These are phyloP conservation scores for Candida corydali DNA, from an alignment of 805 yeast species.

Conservation along the genomic window DNA sequence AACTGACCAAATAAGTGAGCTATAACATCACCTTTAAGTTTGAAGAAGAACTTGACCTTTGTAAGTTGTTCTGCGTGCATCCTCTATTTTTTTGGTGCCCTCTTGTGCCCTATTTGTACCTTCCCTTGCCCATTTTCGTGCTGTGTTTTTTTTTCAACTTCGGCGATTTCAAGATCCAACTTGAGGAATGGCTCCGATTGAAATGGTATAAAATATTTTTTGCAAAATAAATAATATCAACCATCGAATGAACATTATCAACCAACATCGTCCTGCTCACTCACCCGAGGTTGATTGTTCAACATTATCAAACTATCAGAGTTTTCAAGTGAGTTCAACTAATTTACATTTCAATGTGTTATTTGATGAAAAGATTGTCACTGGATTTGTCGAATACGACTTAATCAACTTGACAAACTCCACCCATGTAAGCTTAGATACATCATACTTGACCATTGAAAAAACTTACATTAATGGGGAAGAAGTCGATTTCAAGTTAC, in stretches of 20 bases:
- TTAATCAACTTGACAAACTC: constrained; percentile 30
- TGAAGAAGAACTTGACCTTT: too few relatives aligned
- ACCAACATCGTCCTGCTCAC: constrained; percentile 20
- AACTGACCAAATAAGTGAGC: too few relatives aligned
- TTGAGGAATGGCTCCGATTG: not conserved
- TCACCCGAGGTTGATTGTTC: constrained; percentile 65
- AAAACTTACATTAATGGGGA: constrained; percentile 24
- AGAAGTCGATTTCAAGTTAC: constrained; percentile 24
- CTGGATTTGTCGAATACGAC: constrained; percentile 52
- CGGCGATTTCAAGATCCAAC: not conserved
- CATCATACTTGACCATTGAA: constrained; percentile 52
- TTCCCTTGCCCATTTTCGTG: too few relatives aligned
- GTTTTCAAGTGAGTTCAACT: constrained; percentile 51
- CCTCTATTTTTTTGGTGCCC: too few relatives aligned
- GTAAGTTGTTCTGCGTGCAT: too few relatives aligned
- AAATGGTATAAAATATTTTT: too few relatives aligned
- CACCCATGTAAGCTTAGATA: constrained; percentile 54
- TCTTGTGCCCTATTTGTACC: too few relatives aligned
- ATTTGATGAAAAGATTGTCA: constrained; percentile 49
- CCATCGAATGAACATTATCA: constrained; percentile 12
- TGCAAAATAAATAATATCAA: too few relatives aligned
- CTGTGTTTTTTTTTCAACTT: not conserved
- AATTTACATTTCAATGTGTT: constrained; percentile 48
- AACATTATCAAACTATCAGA: constrained; percentile 67
- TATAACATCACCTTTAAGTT: too few relatives aligned